These are phyloP conservation scores for Desmodesmus armatus DNA, from an alignment of 139 green algal species.

Conservation along the genomic window DNA sequence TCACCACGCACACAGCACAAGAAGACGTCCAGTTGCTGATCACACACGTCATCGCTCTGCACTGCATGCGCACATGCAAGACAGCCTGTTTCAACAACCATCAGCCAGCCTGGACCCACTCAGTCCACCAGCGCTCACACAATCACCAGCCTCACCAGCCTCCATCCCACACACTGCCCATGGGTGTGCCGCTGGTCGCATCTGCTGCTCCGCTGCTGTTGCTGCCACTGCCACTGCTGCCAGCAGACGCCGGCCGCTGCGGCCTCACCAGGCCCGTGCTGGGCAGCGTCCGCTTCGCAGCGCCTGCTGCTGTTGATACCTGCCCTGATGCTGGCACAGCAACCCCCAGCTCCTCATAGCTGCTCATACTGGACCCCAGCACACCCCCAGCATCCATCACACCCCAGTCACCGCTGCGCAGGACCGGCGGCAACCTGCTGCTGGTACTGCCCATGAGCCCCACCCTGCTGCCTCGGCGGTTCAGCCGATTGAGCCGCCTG, in stretches of 20 bases:
- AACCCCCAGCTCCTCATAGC: constrained; percentile 34
- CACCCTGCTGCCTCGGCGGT: background rate
- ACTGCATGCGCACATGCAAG: background rate
- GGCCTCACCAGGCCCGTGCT: background rate
- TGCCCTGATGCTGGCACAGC: background rate
- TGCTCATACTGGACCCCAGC: constrained; percentile 11
- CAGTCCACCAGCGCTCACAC: too few relatives aligned
- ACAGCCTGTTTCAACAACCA: background rate
- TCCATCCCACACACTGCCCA: background rate
- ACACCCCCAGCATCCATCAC: constrained; percentile 20
- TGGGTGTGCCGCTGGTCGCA: background rate
- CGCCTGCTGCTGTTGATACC: background rate
- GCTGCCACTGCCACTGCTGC: background rate
- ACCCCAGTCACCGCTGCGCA: constrained; percentile 32
- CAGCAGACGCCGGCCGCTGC: too few relatives aligned
- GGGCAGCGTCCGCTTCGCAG: background rate
- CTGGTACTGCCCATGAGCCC: background rate
- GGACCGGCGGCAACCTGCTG: background rate
- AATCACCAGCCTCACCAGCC: too few relatives aligned
- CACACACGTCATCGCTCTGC: background rate
- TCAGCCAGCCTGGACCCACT: background rate
- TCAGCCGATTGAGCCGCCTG: background rate
- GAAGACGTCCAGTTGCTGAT: background rate
- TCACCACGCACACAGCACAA: background rate
- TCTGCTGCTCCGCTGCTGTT: background rate